phyloP scores from a whole-genome alignment of 2,329 filamentous ascomycete species.

The Sclerotinia minor region DNA sequence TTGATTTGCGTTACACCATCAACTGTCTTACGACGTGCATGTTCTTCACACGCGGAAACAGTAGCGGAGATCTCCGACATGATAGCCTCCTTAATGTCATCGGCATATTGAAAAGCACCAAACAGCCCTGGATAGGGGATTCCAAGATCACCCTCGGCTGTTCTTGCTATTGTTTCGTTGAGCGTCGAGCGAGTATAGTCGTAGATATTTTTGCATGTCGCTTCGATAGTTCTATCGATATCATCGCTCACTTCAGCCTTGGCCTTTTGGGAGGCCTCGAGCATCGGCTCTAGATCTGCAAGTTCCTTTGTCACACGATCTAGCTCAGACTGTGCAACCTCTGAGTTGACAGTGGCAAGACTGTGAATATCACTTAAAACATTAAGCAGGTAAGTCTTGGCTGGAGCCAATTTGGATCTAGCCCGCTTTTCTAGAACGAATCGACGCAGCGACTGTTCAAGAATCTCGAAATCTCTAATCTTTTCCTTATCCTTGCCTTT shows the following conservation, averaged over 20 bases:
- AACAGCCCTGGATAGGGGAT: constrained; percentile 86
- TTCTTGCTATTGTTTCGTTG: constrained; percentile 70
- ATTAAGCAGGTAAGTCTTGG: constrained; percentile 92
- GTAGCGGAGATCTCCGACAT: constrained; percentile 80
- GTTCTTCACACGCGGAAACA: constrained; percentile 78
- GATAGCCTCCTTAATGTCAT: constrained; percentile 90
- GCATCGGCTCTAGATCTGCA: constrained; percentile 77
- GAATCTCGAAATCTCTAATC: constrained; percentile 81
- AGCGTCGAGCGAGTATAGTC: constrained; percentile 76
- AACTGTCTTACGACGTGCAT: constrained; percentile 76
- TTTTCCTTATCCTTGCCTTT: constrained; percentile 90
- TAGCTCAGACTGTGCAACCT: constrained; percentile 82
- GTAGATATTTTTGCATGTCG: constrained; percentile 83
- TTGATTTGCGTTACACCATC: constrained; percentile 84
- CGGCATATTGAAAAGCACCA: constrained; percentile 85
- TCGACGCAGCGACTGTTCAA: constrained; percentile 84
- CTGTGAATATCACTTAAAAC: constrained; percentile 83
- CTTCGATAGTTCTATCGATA: constrained; percentile 79
- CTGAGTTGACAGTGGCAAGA: constrained; percentile 81
- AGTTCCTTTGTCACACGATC: constrained; percentile 80
- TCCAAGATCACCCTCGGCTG: constrained; percentile 75
- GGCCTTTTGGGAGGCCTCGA: constrained; percentile 80
- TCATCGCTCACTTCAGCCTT: constrained; percentile 77
- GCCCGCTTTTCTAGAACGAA: constrained; percentile 97
- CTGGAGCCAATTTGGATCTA: constrained; percentile 90